Percentiles rank a stretch among this genome's conserved stretches.
These are phyloP conservation scores for Termitomyces eurrhizus DNA, from an alignment of 768 basidiomycete species.

Conservation along the genomic window DNA sequence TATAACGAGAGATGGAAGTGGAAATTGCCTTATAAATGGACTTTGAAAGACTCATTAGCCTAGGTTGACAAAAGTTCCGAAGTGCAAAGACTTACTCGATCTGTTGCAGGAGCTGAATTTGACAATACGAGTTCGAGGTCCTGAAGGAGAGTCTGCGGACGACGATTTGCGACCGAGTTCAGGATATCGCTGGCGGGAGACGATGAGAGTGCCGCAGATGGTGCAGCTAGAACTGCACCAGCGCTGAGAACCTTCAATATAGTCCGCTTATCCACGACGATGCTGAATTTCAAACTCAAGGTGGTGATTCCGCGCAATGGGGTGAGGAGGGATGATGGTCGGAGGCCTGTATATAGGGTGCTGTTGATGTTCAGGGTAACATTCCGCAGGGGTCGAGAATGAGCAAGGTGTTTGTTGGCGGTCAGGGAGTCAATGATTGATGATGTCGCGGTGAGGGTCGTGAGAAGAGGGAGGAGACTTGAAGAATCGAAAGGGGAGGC, in stretches of 20 bases:
- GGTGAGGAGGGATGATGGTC: conserved; percentile 37
- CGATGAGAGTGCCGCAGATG: not conserved
- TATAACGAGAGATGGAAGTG: conserved; percentile 35
- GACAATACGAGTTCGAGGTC: conserved; percentile 29
- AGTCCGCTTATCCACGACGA: conserved; percentile 38
- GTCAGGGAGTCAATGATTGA: conserved; percentile 26
- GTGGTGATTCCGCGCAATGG: conserved; percentile 28
- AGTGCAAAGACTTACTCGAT: conserved; percentile 28
- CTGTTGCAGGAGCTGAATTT: conserved; percentile 21
- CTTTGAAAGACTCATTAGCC: conserved; percentile 10
- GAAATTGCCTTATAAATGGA: conserved; percentile 37
- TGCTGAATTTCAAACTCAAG: conserved; percentile 33
- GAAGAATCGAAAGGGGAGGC: conserved; percentile 23
- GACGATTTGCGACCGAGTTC: conserved; percentile 18
- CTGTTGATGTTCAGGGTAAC: conserved; percentile 38
- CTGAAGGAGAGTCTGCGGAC: conserved; percentile 18
- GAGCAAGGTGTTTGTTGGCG: conserved; percentile 3
- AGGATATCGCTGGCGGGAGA: conserved; percentile 9
- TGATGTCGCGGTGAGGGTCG: conserved; percentile 34
- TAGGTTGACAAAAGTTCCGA: not conserved
- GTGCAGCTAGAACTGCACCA: conserved; percentile 25
- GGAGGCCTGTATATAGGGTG: conserved; percentile 42
- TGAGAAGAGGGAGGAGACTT: conserved; percentile 38
- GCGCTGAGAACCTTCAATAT: conserved; percentile 45
- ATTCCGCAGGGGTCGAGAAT: conserved; percentile 25